Conservation (phyloP, 73 alveolate genomes). For the Symbiodinium pilosum region DNA sequence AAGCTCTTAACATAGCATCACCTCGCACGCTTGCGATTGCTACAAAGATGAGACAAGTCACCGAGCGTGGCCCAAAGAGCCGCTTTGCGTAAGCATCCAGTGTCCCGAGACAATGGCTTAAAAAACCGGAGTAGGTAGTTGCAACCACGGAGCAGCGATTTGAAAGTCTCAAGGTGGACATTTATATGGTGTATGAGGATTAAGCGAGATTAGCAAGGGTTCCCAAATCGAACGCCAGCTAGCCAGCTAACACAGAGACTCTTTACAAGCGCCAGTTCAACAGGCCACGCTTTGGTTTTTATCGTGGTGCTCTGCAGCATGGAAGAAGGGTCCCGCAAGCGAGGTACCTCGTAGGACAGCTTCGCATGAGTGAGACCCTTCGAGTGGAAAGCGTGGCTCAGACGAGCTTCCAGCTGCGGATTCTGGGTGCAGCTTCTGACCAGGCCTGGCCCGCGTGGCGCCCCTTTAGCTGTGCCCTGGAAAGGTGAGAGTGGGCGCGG, state of each 20-base stretch:
- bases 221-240: background rate
- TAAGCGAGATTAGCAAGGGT: background rate
- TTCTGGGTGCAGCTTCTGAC: background rate
- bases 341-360: background rate
- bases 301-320: background rate
- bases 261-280: background rate
- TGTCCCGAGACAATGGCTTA: too few species aligned
- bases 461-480: too few species aligned
- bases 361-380: background rate
- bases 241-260: background rate
- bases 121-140: too few species aligned
- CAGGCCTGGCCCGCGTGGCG: too few species aligned
- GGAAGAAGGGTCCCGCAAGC: background rate
- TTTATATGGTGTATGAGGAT: background rate
- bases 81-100: too few species aligned
- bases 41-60: too few species aligned
- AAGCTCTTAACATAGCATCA: too few species aligned
- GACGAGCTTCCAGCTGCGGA: slow-evolving; percentile 17
- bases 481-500: background rate
- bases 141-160: too few species aligned
- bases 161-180: too few species aligned
- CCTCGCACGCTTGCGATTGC: too few species aligned
- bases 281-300: background rate
- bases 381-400: slow-evolving; percentile 6
- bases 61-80: too few species aligned